phyloP scores from a whole-genome alignment of 768 basidiomycete species.

The Pisolithus orientalis region DNA sequence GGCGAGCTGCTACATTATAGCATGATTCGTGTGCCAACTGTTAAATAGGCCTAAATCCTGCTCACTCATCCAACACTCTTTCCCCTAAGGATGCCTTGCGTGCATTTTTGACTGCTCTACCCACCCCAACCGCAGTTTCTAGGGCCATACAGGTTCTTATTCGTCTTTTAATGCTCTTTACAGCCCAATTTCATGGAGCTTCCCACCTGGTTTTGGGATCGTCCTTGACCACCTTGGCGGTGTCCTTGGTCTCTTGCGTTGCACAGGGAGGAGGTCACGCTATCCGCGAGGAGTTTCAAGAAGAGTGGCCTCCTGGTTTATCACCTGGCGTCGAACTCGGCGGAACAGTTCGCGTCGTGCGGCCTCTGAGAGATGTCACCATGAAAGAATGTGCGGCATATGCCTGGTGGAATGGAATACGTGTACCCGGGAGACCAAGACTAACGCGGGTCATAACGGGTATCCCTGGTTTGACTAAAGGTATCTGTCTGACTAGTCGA shows the following conservation, averaged over 20 bases:
- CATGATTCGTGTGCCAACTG: constrained; percentile 1
- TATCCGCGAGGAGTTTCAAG: constrained; percentile 61
- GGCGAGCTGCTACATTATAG: constrained; percentile 8
- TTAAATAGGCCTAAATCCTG: constrained; percentile 17
- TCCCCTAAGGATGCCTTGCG: constrained; percentile 31
- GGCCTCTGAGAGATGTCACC: constrained; percentile 67
- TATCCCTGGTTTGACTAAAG: constrained; percentile 63
- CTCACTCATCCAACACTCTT: constrained; percentile 3
- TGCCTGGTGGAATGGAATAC: constrained; percentile 64
- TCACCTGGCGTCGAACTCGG: not conserved
- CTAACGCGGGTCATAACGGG: constrained; percentile 45
- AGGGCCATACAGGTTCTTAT: constrained; percentile 52
- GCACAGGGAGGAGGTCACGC: constrained; percentile 73
- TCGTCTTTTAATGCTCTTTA: constrained; percentile 65
- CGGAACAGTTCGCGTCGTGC: constrained; percentile 36
- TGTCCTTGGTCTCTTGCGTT: constrained; percentile 67
- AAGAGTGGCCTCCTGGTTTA: constrained; percentile 51
- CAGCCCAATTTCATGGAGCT: constrained; percentile 49
- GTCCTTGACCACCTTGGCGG: constrained; percentile 70
- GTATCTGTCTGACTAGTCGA: constrained; percentile 28
- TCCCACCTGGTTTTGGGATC: constrained; percentile 79
- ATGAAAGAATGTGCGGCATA: constrained; percentile 77
- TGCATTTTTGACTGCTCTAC: constrained; percentile 56
- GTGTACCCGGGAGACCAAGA: constrained; percentile 44
- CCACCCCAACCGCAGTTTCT: constrained; percentile 66